Evolutionary conservation across 2,329 filamentous ascomycete genomes (phyloP).

Genomic region (Colletotrichum endophyticum): DNA sequence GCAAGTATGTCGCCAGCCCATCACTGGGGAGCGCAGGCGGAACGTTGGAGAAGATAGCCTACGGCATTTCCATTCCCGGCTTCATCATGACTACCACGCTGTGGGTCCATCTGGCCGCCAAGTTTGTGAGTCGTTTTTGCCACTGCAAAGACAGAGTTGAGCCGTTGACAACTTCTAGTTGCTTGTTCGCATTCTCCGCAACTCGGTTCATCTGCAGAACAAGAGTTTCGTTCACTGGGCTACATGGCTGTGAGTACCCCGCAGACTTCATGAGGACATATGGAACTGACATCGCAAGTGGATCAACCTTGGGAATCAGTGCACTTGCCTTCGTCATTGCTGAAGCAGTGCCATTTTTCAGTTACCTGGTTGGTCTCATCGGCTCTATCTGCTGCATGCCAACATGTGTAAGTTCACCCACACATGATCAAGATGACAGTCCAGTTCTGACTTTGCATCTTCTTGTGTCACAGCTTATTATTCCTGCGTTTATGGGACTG

Average conservation of each 20-base stretch:
- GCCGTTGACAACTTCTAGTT: conserved; percentile 9
- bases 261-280: neutral
- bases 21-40: conserved; percentile 51
- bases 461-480: neutral
- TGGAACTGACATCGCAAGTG: conserved; percentile 1
- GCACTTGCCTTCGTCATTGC: conserved; percentile 24
- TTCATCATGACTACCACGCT: conserved; percentile 25
- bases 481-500: neutral
- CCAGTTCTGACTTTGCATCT: neutral
- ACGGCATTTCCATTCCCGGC: conserved; percentile 23
- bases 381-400: conserved; percentile 31
- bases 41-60: conserved; percentile 25
- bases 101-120: conserved; percentile 25
- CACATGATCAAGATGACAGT: conserved; percentile 23
- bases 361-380: conserved; percentile 27
- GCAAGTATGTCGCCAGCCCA: conserved; percentile 65
- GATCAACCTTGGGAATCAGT: conserved; percentile 22
- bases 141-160: too few species aligned
- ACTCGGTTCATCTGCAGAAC: conserved; percentile 36
- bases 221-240: conserved; percentile 37
- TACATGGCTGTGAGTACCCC: conserved; percentile 30
- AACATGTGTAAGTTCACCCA: conserved; percentile 26
- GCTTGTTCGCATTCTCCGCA: conserved; percentile 39
- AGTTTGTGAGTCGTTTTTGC: conserved; percentile 19
- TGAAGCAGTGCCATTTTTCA: conserved; percentile 28